Evolutionary conservation across 129 eudicot species (phyloP).

Genomic region (Flaveria linearis): DNA sequence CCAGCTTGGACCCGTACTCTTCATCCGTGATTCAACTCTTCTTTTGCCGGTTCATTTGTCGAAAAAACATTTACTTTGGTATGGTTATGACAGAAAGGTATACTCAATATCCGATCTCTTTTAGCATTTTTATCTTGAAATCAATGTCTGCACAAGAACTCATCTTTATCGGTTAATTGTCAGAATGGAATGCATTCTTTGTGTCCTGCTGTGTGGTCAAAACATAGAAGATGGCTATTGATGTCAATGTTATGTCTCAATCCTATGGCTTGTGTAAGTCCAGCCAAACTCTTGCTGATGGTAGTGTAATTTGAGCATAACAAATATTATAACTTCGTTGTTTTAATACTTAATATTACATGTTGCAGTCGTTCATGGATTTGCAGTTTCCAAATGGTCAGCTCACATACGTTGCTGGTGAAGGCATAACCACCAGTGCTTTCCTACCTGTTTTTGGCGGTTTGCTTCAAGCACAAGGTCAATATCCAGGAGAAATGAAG

Average conservation of each 20-base stretch:
- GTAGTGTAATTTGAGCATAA: slow-evolving; percentile 5
- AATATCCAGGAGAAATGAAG: slow-evolving; percentile 92
- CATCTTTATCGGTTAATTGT: slow-evolving; percentile 15
- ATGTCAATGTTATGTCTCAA: slow-evolving; percentile 98
- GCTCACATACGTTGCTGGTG: slow-evolving; percentile 84
- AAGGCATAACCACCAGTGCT: slow-evolving; percentile 86
- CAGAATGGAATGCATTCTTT: slow-evolving; percentile 94
- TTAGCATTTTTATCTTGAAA: background rate
- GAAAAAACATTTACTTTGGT: slow-evolving; percentile 95
- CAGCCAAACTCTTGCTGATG: slow-evolving; percentile 10
- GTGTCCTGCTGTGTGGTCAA: slow-evolving; percentile 96
- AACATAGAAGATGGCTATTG: slow-evolving; percentile 94
- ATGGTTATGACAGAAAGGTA: slow-evolving; percentile 96
- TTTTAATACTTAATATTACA: background rate
- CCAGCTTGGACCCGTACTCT: slow-evolving; percentile 90
- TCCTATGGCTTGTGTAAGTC: slow-evolving; percentile 90
- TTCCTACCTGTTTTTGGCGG: slow-evolving; percentile 86
- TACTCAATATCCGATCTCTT: slow-evolving; percentile 4
- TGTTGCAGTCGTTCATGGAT: slow-evolving; percentile 93
- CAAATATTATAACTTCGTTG: background rate
- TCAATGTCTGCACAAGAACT: background rate
- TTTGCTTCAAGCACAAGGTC: slow-evolving; percentile 98
- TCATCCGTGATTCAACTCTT: slow-evolving; percentile 92
- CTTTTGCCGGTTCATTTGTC: slow-evolving; percentile 92
- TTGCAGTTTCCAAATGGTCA: slow-evolving; percentile 96